Percentiles rank a stretch among this genome's conserved stretches.
These are phyloP conservation scores for Avena insularis DNA, from an alignment of 176 grass and related monocot species.

Conservation along the genomic window DNA sequence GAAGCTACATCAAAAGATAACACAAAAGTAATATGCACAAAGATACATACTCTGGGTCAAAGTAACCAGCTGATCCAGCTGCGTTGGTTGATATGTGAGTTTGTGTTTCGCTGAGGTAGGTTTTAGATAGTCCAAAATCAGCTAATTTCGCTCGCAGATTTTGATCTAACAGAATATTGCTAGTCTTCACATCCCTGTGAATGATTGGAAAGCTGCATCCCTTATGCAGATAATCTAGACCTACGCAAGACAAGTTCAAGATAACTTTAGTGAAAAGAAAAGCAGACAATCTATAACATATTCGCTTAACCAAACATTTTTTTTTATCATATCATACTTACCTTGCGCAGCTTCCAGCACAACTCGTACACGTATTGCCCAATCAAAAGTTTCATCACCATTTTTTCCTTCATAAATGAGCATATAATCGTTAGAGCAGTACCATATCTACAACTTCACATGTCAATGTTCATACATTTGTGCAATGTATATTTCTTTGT, in stretches of 20 bases:
- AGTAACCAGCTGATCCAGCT: constrained; percentile 44
- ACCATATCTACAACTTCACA: neutral
- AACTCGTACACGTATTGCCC: neutral
- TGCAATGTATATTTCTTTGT: neutral
- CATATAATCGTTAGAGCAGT: neutral
- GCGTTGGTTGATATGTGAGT: neutral
- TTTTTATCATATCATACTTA: neutral
- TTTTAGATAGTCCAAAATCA: constrained; percentile 52
- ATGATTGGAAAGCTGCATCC: constrained; percentile 47
- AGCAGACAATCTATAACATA: neutral
- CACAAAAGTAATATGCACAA: neutral
- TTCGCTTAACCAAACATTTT: neutral
- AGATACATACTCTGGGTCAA: constrained; percentile 53
- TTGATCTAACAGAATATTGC: constrained; percentile 44
- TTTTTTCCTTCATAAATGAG: constrained; percentile 22
- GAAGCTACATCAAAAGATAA: too few species aligned
- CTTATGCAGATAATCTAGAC: constrained; percentile 55
- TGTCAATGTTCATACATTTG: neutral
- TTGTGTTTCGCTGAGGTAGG: neutral
- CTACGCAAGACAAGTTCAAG: neutral
- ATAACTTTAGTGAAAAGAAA: neutral
- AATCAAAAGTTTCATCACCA: constrained; percentile 6
- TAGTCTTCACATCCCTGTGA: constrained; percentile 58
- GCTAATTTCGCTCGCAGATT: constrained; percentile 49
- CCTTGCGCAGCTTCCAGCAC: constrained; percentile 43